A percentile compares a stretch with the other conserved stretches of the same genome.
Conservation (phyloP, 176 grass and related monocot genomes). For the Alloteropsis semialata region DNA sequence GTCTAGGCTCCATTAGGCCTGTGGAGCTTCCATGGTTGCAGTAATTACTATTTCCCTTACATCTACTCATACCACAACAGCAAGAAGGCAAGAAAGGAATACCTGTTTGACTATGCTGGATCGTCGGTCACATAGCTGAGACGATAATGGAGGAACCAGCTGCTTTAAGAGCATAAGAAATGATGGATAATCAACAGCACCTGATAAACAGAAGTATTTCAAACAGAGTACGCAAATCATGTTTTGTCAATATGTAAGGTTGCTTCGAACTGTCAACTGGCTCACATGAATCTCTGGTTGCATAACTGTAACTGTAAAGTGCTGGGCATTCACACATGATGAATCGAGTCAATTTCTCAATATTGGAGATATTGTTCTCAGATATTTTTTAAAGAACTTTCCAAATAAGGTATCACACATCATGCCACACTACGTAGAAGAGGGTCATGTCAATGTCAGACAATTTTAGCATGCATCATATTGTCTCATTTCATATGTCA, state of each 20-base stretch:
- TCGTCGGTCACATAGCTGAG: conserved; percentile 83
- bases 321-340: neutral
- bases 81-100: neutral
- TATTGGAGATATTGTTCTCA: neutral
- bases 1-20: neutral
- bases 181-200: conserved; percentile 76
- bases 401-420: neutral
- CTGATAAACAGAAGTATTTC: conserved; percentile 36
- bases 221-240: neutral
- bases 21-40: neutral
- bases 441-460: neutral
- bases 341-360: neutral
- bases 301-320: neutral
- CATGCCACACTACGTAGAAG: neutral
- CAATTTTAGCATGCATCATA: neutral
- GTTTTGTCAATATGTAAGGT: conserved; percentile 7
- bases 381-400: neutral
- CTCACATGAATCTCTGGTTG: conserved; percentile 10
- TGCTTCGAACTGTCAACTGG: neutral
- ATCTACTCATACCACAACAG: neutral
- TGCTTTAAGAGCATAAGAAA: conserved; percentile 91
- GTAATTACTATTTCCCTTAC: neutral
- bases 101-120: conserved; percentile 99
- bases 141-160: conserved; percentile 65
- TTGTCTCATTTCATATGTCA: neutral